Evolutionary conservation across 441 rosid genomes (phyloP).

Genomic region (Populus trichocarpa): DNA sequence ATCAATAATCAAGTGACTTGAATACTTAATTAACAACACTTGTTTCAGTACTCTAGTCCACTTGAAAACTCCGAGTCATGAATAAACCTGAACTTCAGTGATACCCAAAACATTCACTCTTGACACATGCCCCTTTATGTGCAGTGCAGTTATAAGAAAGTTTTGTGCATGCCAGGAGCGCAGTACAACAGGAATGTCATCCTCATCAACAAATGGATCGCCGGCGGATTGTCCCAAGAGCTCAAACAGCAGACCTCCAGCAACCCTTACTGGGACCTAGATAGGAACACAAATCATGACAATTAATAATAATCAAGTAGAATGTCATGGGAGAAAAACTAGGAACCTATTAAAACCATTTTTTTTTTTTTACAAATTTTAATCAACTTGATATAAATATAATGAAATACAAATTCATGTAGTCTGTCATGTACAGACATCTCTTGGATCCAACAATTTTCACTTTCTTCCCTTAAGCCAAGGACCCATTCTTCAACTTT

Average conservation of each 20-base stretch:
- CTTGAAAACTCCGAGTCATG: conserved; percentile 7
- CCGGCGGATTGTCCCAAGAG: conserved; percentile 96
- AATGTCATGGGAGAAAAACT: conserved; percentile 3
- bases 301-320: conserved; percentile 9
- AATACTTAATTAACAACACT: conserved; percentile 5
- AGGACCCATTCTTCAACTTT: background rate
- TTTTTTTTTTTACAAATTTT: background rate
- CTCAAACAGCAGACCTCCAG: conserved; percentile 96
- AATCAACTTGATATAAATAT: background rate
- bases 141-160: conserved; percentile 74
- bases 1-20: conserved; percentile 11
- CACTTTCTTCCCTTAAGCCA: background rate
- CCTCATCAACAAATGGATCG: conserved; percentile 85
- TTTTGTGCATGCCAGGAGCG: conserved; percentile 97
- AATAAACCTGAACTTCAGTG: conserved; percentile 85
- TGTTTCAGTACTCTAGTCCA: background rate
- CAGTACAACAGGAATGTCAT: conserved; percentile 85
- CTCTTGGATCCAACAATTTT: background rate
- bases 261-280: conserved; percentile 95
- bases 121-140: conserved; percentile 60
- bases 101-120: conserved; percentile 64
- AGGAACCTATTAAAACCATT: background rate
- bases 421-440: background rate
- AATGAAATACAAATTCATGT: background rate
- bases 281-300: conserved; percentile 12